These are phyloP conservation scores for Protomyces macrosporus DNA, from an alignment of 1,139 yeast species.

Conservation along the genomic window DNA sequence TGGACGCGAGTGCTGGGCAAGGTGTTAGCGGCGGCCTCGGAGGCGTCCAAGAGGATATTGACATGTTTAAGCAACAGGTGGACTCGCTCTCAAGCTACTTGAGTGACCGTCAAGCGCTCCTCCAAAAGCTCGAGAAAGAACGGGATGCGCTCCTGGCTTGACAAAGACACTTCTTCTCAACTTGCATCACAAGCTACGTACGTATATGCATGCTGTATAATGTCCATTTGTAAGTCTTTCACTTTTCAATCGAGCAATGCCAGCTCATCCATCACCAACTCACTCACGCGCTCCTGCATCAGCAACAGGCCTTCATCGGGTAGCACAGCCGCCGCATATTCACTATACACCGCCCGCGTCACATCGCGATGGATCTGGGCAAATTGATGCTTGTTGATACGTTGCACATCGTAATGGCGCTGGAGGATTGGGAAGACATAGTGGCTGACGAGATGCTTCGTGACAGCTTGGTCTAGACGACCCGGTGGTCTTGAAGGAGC, in stretches of 20 bases:
- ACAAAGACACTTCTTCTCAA: neutral
- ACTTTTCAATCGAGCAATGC: neutral
- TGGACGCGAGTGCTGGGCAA: constrained; percentile 29
- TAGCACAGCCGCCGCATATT: neutral
- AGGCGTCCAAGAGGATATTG: constrained; percentile 52
- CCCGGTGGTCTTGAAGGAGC: neutral
- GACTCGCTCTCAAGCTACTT: constrained; percentile 47
- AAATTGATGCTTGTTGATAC: constrained; percentile 12
- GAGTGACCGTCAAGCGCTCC: constrained; percentile 45
- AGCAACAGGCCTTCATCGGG: neutral
- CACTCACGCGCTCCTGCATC: constrained; percentile 3
- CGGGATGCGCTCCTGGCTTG: neutral
- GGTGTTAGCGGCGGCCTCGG: constrained; percentile 32
- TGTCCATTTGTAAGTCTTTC: neutral
- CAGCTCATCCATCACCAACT: neutral
- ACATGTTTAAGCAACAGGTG: constrained; percentile 62
- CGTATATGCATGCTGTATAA: neutral
- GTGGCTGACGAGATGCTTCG: neutral
- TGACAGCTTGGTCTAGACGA: neutral
- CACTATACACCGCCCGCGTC: constrained; percentile 13
- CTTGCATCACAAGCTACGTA: neutral
- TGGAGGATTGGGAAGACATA: constrained; percentile 7
- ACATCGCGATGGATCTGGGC: constrained; percentile 10
- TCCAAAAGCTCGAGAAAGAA: constrained; percentile 42
- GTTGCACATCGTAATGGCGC: constrained; percentile 5